Evolutionary conservation across 2,329 filamentous ascomycete species (phyloP).

Genomic region (Fusarium lyarnte): DNA sequence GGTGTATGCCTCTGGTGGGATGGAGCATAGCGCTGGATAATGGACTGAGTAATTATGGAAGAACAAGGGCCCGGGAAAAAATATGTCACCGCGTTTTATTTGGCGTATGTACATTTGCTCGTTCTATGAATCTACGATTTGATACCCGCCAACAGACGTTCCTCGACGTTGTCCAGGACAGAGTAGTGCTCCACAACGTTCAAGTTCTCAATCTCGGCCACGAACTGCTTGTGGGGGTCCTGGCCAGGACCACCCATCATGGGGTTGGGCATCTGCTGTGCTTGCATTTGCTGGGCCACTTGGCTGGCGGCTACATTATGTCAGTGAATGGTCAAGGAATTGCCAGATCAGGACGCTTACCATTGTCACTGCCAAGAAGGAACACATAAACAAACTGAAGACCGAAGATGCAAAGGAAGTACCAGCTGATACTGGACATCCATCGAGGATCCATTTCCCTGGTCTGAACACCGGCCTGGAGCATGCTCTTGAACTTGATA

Average conservation of each 20-base stretch:
- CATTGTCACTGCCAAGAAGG: conserved; percentile 93
- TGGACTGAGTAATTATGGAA: conserved; percentile 15
- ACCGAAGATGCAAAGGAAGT: conserved; percentile 97
- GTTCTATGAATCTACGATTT: conserved; percentile 50
- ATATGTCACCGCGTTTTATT: conserved; percentile 39
- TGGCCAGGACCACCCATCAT: conserved; percentile 93
- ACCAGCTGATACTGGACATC: conserved; percentile 99
- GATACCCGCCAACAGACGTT: conserved; percentile 74
- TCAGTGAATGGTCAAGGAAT: conserved; percentile 20
- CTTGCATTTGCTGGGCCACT: conserved; percentile 88
- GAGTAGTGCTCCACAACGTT: conserved; percentile 95
- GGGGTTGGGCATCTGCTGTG: conserved; percentile 60
- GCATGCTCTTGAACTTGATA: conserved; percentile 99
- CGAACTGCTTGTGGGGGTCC: conserved; percentile 95
- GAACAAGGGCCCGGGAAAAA: neutral
- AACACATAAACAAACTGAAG: conserved; percentile 98
- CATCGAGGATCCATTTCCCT: conserved; percentile 96
- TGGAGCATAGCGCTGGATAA: conserved; percentile 33
- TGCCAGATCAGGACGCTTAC: conserved; percentile 61
- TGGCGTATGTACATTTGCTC: conserved; percentile 41
- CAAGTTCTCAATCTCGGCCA: conserved; percentile 91
- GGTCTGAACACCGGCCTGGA: conserved; percentile 95
- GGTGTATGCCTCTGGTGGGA: conserved; percentile 75
- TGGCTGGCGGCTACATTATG: conserved; percentile 78
- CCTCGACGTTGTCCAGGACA: conserved; percentile 87